Evolutionary conservation across 768 basidiomycete species (phyloP), one percentile per base, ranked within the genome.

Genomic region (Tulasnella sp.): DNA sequence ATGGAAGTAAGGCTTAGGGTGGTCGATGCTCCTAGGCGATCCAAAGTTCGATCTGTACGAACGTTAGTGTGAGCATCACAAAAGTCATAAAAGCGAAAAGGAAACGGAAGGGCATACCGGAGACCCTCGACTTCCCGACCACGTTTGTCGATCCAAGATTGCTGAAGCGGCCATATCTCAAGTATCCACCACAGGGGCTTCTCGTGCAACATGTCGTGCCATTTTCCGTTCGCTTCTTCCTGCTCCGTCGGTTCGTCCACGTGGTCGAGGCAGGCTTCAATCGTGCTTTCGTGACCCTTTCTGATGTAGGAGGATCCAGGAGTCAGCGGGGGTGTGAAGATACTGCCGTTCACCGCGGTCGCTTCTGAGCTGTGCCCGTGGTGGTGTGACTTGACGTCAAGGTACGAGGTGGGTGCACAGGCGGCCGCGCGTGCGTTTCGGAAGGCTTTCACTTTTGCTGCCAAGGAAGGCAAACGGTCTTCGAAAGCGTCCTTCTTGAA

Each of bases 401-500:
- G 16, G 29, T 29, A 67, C 29, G 61, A 67, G 15, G 61, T 26
- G 16, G 61, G n/a, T 7, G n/a, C 23, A 13, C 16, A 57, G 26
- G 29, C 26, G 9, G 1, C 13, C 5, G n/a, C n/a, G n/a, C n/a
- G n/a, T n/a, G 55, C 32, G 61, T 29, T 67, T 32, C 32, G 61
- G 61, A 67, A 67, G 13, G 61, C 61, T 67, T 67, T 26, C 15
- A 67, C 32, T 26, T 67, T 67, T 6, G 61, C 61, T 13, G 61
- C 32, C 32, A 67, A 67, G 26, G 29, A 13, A 29, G 61, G 61
- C 11, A 67, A 32, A 10, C 32, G 61, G 5, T 76, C 75, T 29
- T 76, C 32, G 35, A 76, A 76, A 0, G 75, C 75, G 55, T 76
- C 42, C 57, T 51, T 39, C 39, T 76, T 77, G 79, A 92, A 92